These are phyloP conservation scores for Cladosporium halotolerans DNA, from an alignment of 2,329 filamentous ascomycete genomes.

Conservation along the genomic window DNA sequence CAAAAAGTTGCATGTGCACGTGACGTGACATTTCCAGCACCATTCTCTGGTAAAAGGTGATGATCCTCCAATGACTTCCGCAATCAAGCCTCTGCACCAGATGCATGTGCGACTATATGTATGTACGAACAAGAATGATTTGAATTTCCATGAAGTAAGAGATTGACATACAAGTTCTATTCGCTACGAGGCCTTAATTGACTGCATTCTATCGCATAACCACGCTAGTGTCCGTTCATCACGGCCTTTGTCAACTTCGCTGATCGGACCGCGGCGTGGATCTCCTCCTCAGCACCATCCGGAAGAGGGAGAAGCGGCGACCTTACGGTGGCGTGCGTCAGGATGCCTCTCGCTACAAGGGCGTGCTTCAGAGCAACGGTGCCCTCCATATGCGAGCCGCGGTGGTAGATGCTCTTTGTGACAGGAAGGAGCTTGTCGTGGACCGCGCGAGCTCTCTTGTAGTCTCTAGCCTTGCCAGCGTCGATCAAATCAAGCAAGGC, in stretches of 20 bases:
- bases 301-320: slow-evolving; percentile 42
- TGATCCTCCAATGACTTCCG: too few species aligned
- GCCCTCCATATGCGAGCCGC: slow-evolving; percentile 51
- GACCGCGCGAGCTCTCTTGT: slow-evolving; percentile 42
- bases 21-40: too few species aligned
- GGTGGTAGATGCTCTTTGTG: slow-evolving; percentile 50
- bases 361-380: slow-evolving; percentile 45
- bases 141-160: too few species aligned
- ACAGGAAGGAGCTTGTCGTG: slow-evolving; percentile 47
- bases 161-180: too few species aligned
- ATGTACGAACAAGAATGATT: too few species aligned
- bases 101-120: too few species aligned
- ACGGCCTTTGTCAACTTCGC: slow-evolving; percentile 20
- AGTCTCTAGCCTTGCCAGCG: slow-evolving; percentile 46
- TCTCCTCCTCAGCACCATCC: slow-evolving; percentile 40
- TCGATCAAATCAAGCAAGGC: slow-evolving; percentile 45
- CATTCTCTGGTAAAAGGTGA: too few species aligned
- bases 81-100: too few species aligned
- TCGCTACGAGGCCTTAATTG: too few species aligned
- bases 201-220: too few species aligned
- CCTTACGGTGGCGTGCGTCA: slow-evolving; percentile 46
- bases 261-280: slow-evolving; percentile 36
- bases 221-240: background rate
- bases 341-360: slow-evolving; percentile 45
- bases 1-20: too few species aligned